These are phyloP conservation scores for Sporisorium exsertum DNA, from an alignment of 1,284 basidiomycete genomes.

Conservation along the genomic window DNA sequence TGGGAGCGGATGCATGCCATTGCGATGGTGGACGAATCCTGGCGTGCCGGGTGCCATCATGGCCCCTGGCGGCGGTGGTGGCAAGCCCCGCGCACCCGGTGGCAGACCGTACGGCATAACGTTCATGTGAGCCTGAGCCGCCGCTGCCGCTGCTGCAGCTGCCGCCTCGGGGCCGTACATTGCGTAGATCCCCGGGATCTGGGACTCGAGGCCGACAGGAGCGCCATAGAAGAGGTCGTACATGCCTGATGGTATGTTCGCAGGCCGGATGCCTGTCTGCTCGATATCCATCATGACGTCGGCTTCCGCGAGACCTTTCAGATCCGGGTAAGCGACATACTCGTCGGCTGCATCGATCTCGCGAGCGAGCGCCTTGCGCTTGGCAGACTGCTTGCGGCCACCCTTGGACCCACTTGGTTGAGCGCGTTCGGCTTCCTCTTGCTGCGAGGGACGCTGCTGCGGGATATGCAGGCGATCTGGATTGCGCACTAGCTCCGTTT, in stretches of 20 bases:
- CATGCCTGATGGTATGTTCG: constrained; percentile 34
- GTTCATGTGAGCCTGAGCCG: constrained; percentile 46
- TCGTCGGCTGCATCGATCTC: constrained; percentile 45
- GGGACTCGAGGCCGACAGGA: constrained; percentile 36
- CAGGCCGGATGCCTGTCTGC: constrained; percentile 64
- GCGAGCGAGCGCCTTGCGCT: constrained; percentile 38
- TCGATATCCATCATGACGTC: constrained; percentile 66
- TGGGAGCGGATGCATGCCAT: constrained; percentile 34
- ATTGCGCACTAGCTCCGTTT: constrained; percentile 65
- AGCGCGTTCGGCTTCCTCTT: constrained; percentile 15
- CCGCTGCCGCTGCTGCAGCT: constrained; percentile 40
- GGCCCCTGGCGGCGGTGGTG: constrained; percentile 39
- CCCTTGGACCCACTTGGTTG: constrained; percentile 8
- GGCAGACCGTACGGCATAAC: constrained; percentile 35
- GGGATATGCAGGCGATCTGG: constrained; percentile 50
- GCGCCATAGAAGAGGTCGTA: constrained; percentile 46
- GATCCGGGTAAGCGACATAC: constrained; percentile 64
- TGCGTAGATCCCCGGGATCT: constrained; percentile 41
- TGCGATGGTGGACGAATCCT: constrained; percentile 31
- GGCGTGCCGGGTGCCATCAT: constrained; percentile 42
- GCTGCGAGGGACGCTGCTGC: constrained; percentile 5
- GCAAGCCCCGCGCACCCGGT: constrained; percentile 23
- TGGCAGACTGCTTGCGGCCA: constrained; percentile 37
- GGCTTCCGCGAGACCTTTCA: constrained; percentile 61
- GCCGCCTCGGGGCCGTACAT: constrained; percentile 49